phyloP scores from a whole-genome alignment of 306 rosid species.

The Pachyrhizus erosus region DNA sequence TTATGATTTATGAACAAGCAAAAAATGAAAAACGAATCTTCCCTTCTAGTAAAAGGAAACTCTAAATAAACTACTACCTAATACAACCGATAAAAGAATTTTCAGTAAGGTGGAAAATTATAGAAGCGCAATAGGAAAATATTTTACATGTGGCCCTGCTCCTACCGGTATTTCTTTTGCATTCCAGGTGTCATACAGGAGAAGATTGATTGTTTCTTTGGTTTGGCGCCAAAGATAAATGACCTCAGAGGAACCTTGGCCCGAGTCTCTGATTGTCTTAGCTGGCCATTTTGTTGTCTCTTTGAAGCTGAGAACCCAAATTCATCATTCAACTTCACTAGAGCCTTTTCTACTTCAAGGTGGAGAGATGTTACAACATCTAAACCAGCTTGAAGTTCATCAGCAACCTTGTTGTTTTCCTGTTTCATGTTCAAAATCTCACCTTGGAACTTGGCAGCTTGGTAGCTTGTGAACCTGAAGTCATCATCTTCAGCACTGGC shows the following conservation, averaged over 20 bases:
- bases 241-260: slow-evolving; percentile 78
- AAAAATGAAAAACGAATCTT: slow-evolving; percentile 7
- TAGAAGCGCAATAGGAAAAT: not conserved
- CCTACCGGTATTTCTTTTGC: slow-evolving; percentile 62
- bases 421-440: slow-evolving; percentile 97
- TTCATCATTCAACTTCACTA: slow-evolving; percentile 71
- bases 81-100: slow-evolving; percentile 33
- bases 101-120: slow-evolving; percentile 23
- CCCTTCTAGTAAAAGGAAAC: slow-evolving; percentile 1
- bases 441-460: slow-evolving; percentile 98
- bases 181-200: slow-evolving; percentile 73
- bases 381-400: slow-evolving; percentile 81
- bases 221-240: slow-evolving; percentile 81
- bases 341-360: slow-evolving; percentile 64
- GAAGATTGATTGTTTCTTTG: slow-evolving; percentile 81
- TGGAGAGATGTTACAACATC: slow-evolving; percentile 69
- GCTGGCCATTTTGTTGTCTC: slow-evolving; percentile 53
- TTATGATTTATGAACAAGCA: slow-evolving; percentile 28
- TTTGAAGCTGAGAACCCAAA: slow-evolving; percentile 63
- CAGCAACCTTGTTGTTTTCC: slow-evolving; percentile 88
- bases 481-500: slow-evolving; percentile 87
- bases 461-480: slow-evolving; percentile 87
- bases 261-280: slow-evolving; percentile 53
- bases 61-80: slow-evolving; percentile 38
- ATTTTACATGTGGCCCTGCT: slow-evolving; percentile 49